Evolutionary conservation across 371 early-diverging fungal species (phyloP).

Genomic region (Lichtheimia ramosa): DNA sequence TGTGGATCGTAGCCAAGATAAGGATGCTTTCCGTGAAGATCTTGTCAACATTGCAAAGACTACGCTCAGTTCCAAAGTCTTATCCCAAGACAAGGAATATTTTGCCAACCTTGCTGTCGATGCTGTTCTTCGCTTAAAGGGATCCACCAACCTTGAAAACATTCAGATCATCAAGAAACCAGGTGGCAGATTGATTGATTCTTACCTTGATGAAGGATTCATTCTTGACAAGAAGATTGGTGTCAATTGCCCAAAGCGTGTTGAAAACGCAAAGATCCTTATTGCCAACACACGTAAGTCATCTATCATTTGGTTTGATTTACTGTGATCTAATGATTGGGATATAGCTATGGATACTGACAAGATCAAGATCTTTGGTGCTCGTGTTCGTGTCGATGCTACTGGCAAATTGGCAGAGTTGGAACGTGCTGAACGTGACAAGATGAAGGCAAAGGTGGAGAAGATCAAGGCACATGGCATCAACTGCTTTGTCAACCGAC

Average conservation of each 20-base stretch:
- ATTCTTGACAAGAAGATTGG: slow-evolving; percentile 99
- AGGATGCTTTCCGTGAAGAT: slow-evolving; percentile 80
- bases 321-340: background rate
- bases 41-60: slow-evolving; percentile 98
- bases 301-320: background rate
- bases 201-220: slow-evolving; percentile 98
- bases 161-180: slow-evolving; percentile 99
- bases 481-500: slow-evolving; percentile 99
- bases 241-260: slow-evolving; percentile 95
- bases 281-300: slow-evolving; percentile 95
- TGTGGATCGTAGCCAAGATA: slow-evolving; percentile 73
- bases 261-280: slow-evolving; percentile 96
- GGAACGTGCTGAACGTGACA: slow-evolving; percentile 98
- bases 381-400: slow-evolving; percentile 96
- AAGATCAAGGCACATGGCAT: slow-evolving; percentile 97
- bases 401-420: slow-evolving; percentile 97
- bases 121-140: slow-evolving; percentile 95
- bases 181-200: slow-evolving; percentile 96
- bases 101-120: slow-evolving; percentile 97
- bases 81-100: slow-evolving; percentile 96
- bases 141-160: slow-evolving; percentile 95
- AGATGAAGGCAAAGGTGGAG: slow-evolving; percentile 99
- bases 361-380: slow-evolving; percentile 99
- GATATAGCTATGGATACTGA: slow-evolving; percentile 97
- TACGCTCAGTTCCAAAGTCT: slow-evolving; percentile 97